phyloP scores from a whole-genome alignment of 2,329 filamentous ascomycete genomes.

The Alternaria sp. region DNA sequence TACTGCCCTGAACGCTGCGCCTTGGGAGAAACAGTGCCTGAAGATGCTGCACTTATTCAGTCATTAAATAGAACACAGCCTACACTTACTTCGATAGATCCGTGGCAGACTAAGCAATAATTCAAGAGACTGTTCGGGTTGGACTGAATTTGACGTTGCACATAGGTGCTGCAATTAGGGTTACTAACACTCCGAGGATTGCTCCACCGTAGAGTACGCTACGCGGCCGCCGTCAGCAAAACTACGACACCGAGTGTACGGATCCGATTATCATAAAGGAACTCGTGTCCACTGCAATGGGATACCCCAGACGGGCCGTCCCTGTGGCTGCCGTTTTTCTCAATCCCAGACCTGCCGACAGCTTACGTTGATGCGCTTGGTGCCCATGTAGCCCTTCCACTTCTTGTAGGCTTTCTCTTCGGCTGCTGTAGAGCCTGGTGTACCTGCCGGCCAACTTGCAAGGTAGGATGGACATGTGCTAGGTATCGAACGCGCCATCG shows the following conservation, averaged over 20 bases:
- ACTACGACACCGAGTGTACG: slow-evolving; percentile 4
- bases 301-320: slow-evolving; percentile 11
- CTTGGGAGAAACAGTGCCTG: not conserved
- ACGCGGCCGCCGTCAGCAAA: slow-evolving; percentile 1
- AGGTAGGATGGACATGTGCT: slow-evolving; percentile 81
- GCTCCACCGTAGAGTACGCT: slow-evolving; percentile 4
- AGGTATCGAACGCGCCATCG: slow-evolving; percentile 85
- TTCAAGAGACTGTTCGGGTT: not conserved
- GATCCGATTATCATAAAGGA: not conserved
- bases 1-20: not conserved
- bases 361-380: slow-evolving; percentile 52
- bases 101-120: not conserved
- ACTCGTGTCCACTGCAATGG: slow-evolving; percentile 11
- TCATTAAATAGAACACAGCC: not conserved
- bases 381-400: slow-evolving; percentile 53
- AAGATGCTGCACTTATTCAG: not conserved
- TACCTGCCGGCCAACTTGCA: slow-evolving; percentile 72
- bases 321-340: slow-evolving; percentile 13
- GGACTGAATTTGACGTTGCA: not conserved
- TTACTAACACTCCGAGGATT: slow-evolving; percentile 1
- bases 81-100: not conserved
- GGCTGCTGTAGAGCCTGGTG: slow-evolving; percentile 39
- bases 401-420: slow-evolving; percentile 49
- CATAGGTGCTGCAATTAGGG: not conserved
- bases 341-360: slow-evolving; percentile 54